Evolutionary conservation across 805 yeast genomes (phyloP).

Genomic region (Kluyveromyces siamensis): DNA sequence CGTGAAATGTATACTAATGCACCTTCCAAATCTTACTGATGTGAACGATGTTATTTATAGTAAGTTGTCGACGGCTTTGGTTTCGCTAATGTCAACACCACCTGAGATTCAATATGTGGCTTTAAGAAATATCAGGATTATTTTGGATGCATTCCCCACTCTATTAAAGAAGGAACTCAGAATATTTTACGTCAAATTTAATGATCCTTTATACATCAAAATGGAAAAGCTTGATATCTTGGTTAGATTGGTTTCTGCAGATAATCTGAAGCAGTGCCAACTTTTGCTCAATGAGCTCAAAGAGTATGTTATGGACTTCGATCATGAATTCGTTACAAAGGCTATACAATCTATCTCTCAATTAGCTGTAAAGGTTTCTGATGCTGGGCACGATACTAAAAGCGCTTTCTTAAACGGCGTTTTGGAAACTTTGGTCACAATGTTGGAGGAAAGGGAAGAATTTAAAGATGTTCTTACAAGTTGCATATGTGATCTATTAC

Average conservation of each 20-base stretch:
- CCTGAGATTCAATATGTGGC: conserved; percentile 96
- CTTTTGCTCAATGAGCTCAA: conserved; percentile 59
- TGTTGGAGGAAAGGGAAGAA: conserved; percentile 56
- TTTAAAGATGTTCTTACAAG: conserved; percentile 41
- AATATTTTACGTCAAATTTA: conserved; percentile 83
- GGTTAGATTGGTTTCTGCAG: conserved; percentile 55
- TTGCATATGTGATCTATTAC: conserved; percentile 56
- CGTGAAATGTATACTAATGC: conserved; percentile 69
- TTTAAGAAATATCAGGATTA: conserved; percentile 78
- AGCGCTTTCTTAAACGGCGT: conserved; percentile 44
- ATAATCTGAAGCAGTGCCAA: conserved; percentile 38
- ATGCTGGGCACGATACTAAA: conserved; percentile 3
- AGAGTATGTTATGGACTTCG: conserved; percentile 81
- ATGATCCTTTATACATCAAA: conserved; percentile 72
- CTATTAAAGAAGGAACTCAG: conserved; percentile 71
- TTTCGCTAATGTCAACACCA: conserved; percentile 76
- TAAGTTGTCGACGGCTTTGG: conserved; percentile 77
- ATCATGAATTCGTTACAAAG: conserved; percentile 61
- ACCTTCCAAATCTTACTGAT: conserved; percentile 40
- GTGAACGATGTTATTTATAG: conserved; percentile 40
- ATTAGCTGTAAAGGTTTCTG: conserved; percentile 51
- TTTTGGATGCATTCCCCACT: conserved; percentile 80
- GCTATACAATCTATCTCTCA: conserved; percentile 64
- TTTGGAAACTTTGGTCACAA: conserved; percentile 48
- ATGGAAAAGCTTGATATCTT: conserved; percentile 69